Conservation (phyloP, 2,329 filamentous ascomycete genomes). For the Cladorrhinum sp. region DNA sequence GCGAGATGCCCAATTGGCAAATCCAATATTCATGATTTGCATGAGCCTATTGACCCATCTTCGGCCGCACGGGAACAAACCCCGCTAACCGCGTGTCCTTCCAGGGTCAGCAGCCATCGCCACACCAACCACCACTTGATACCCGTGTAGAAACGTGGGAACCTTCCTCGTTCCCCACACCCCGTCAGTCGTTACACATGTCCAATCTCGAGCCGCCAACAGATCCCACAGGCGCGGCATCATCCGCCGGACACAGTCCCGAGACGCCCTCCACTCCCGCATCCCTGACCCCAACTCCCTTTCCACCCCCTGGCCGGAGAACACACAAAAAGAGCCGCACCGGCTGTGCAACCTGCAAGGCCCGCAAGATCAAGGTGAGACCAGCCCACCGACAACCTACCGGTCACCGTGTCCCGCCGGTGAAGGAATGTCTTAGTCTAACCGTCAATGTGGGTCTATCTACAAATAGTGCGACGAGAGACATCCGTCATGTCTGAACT, state of each 20-base stretch:
- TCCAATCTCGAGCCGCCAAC: conserved; percentile 1
- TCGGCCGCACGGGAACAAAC: background rate
- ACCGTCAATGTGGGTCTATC: background rate
- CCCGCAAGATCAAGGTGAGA: conserved; percentile 40
- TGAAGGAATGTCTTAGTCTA: background rate
- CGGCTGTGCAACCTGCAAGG: conserved; percentile 39
- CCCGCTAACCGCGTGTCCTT: background rate
- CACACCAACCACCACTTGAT: background rate
- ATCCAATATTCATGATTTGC: background rate
- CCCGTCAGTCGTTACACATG: conserved; percentile 3
- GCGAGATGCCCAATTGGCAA: background rate
- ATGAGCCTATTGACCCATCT: background rate
- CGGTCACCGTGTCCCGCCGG: too few relatives aligned
- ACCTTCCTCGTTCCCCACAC: background rate
- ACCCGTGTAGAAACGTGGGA: background rate
- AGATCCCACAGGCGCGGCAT: conserved; percentile 4
- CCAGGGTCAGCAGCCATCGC: background rate
- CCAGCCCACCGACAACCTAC: too few relatives aligned
- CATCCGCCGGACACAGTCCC: conserved; percentile 4
- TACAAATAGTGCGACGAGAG: conserved; percentile 38
- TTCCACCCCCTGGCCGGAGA: conserved; percentile 11
- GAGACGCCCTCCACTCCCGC: background rate
- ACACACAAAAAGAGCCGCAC: conserved; percentile 36
- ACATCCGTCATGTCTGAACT: conserved; percentile 39
- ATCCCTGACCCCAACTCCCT: background rate